Evolutionary conservation across 1,139 yeast genomes (phyloP).

Genomic region (Pichiaceae sp.): DNA sequence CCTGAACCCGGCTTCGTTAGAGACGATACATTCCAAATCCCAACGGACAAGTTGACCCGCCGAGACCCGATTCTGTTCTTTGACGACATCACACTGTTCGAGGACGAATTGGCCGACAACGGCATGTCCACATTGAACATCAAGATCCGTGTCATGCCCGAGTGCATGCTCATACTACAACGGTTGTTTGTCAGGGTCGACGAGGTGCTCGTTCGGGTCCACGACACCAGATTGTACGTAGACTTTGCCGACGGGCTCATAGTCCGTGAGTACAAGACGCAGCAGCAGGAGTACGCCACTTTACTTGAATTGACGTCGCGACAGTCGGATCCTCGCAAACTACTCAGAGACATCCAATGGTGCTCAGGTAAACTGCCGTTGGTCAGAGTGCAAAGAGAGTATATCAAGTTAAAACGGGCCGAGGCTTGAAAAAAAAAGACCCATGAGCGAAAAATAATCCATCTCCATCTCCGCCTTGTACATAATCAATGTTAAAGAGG

Average conservation of each 20-base stretch:
- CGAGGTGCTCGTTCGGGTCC: slow-evolving; percentile 71
- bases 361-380: slow-evolving; percentile 20
- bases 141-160: slow-evolving; percentile 85
- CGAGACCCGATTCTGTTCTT: slow-evolving; percentile 77
- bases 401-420: slow-evolving; percentile 6
- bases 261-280: slow-evolving; percentile 69
- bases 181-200: slow-evolving; percentile 85
- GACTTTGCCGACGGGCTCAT: slow-evolving; percentile 64
- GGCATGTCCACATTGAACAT: slow-evolving; percentile 75
- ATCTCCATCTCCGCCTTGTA: too few species aligned
- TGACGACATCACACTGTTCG: slow-evolving; percentile 82
- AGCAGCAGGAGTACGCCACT: slow-evolving; percentile 57
- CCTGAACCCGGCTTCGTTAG: slow-evolving; percentile 9
- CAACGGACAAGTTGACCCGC: slow-evolving; percentile 61
- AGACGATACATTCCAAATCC: slow-evolving; percentile 36
- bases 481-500: too few species aligned
- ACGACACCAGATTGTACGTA: slow-evolving; percentile 77
- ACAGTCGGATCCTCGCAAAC: slow-evolving; percentile 58
- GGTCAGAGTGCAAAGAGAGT: slow-evolving; percentile 16
- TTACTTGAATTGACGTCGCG: slow-evolving; percentile 32
- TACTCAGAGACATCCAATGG: slow-evolving; percentile 56
- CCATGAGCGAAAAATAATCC: not conserved
- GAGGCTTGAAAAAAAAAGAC: not conserved
- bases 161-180: slow-evolving; percentile 61
- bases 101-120: slow-evolving; percentile 94